phyloP scores from a whole-genome alignment of 192 early-diverging fungal species.

The Backusella luteola region DNA sequence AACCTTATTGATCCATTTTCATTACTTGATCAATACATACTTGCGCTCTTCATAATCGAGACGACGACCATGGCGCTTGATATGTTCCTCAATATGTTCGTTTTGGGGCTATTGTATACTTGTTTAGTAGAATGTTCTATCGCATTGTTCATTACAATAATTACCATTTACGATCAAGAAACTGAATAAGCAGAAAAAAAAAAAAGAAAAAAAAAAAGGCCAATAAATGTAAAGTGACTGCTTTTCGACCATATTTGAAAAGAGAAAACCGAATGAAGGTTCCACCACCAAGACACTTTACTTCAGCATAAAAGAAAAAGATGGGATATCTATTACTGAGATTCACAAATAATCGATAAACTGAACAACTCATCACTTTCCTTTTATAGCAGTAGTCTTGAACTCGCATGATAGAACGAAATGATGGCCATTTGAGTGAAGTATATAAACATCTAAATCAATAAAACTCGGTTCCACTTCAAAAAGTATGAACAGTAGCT shows the following conservation, averaged over 20 bases:
- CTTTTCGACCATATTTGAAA: not conserved
- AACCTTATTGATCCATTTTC: not conserved
- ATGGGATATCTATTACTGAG: too few species aligned
- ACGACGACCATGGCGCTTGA: slow-evolving; percentile 95
- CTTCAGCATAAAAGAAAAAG: too few species aligned
- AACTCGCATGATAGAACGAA: too few species aligned
- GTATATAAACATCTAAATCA: too few species aligned
- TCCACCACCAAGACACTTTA: too few species aligned
- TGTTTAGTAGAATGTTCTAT: not conserved
- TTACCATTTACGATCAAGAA: not conserved
- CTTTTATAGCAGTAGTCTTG: too few species aligned
- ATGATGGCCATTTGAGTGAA: too few species aligned
- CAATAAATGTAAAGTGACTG: not conserved
- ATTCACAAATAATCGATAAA: too few species aligned
- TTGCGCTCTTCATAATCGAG: slow-evolving; percentile 94
- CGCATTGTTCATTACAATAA: not conserved
- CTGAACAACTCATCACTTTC: too few species aligned
- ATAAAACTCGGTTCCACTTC: too few species aligned
- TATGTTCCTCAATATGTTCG: slow-evolving; percentile 99
- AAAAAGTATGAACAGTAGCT: too few species aligned
- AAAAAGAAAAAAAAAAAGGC: not conserved
- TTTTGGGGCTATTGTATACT: slow-evolving; percentile 65
- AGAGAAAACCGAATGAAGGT: too few species aligned
- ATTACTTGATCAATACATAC: slow-evolving; percentile 35
- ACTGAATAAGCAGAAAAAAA: not conserved